Percentiles rank a stretch among this genome's conserved stretches.
phyloP scores from a whole-genome alignment of 202 grass and related monocot species.

The Carex sylvatica region DNA sequence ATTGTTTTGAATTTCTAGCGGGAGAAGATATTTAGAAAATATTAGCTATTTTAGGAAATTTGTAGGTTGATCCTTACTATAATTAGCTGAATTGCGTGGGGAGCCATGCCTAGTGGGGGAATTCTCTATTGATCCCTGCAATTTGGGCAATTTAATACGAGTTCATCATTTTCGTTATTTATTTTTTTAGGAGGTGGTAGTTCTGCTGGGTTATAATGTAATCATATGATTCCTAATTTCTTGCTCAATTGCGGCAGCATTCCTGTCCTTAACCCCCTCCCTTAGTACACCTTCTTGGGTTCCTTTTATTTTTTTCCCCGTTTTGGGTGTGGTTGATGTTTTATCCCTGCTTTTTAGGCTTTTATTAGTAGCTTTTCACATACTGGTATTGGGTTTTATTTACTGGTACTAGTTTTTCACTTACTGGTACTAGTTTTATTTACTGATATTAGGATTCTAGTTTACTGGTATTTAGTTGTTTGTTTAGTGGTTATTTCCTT shows the following conservation, averaged over 20 bases:
- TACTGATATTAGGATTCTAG: no score
- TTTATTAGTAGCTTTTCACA: no score
- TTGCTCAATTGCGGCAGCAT: neutral
- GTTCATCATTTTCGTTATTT: neutral
- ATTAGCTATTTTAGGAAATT: neutral
- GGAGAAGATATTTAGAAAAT: neutral
- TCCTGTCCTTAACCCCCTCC: no score
- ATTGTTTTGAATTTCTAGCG: slow-evolving; percentile 15
- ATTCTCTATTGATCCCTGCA: slow-evolving; percentile 7
- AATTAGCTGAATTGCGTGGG: neutral
- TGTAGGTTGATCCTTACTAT: neutral
- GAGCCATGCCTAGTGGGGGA: neutral
- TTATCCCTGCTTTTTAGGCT: neutral
- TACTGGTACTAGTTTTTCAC: no score
- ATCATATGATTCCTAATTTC: neutral
- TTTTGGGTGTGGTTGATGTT: neutral
- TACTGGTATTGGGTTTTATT: no score
- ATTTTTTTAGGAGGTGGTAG: neutral
- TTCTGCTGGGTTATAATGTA: neutral
- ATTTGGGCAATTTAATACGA: neutral
- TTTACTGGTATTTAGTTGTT: no score
- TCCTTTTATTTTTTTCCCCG: neutral
- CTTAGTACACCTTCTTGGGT: neutral
- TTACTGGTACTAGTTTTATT: no score
- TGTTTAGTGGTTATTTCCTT: no score